Conservation (phyloP, 2,329 filamentous ascomycete genomes). For the Pseudogymnoascus sp. region DNA sequence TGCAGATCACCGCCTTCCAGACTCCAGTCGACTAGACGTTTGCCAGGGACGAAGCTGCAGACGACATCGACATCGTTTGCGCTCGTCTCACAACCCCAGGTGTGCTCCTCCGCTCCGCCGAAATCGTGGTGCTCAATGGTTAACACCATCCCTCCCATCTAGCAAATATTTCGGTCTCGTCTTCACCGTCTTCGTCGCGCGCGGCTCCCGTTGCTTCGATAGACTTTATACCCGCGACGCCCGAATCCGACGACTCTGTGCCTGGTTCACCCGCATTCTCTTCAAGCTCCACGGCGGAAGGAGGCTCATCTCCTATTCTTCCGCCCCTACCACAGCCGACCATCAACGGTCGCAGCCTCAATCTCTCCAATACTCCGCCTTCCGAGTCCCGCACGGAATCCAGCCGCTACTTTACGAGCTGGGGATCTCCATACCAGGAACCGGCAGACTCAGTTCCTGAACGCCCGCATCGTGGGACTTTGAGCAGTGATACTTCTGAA, state of each 20-base stretch:
- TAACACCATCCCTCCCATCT: conserved; percentile 10
- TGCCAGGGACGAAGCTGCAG: conserved; percentile 45
- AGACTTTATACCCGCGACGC: conserved; percentile 38
- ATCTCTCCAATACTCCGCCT: conserved; percentile 45
- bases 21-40: conserved; percentile 12
- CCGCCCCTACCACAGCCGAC: conserved; percentile 51
- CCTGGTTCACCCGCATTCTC: conserved; percentile 53
- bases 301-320: conserved; percentile 50
- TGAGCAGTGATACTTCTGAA: conserved; percentile 53
- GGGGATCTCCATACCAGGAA: conserved; percentile 83
- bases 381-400: conserved; percentile 29
- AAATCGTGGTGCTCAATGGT: neutral
- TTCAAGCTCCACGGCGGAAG: conserved; percentile 52
- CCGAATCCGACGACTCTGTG: neutral
- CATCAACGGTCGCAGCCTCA: conserved; percentile 48
- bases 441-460: conserved; percentile 47
- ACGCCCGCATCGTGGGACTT: conserved; percentile 39
- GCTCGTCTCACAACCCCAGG: conserved; percentile 54
- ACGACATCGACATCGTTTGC: conserved; percentile 53
- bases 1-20: conserved; percentile 7
- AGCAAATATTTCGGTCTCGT: conserved; percentile 27
- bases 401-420: conserved; percentile 60
- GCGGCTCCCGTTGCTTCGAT: conserved; percentile 56
- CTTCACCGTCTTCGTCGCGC: conserved; percentile 35
- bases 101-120: conserved; percentile 15